Base-by-base conservation (phyloP, 495 filamentous ascomycete genomes). In the Xeromyces bisporus region DNA sequence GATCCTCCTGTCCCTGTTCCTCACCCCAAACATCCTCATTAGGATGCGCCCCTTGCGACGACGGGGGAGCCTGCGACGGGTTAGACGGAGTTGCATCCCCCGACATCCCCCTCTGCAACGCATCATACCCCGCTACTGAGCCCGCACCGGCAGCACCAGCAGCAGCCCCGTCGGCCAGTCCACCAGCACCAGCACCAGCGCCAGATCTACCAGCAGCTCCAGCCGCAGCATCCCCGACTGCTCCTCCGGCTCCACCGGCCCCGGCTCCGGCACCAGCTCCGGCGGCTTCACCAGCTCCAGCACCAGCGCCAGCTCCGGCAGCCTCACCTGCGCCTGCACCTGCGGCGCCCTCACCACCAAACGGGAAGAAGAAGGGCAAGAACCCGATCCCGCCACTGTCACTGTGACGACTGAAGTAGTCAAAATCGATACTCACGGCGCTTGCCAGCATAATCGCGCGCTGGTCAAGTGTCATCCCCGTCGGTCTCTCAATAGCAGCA, bases 401-500 rank as follows among this genome's bases (percentile, higher is more conserved):
- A 27, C 64, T 70, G 33, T 74, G 63, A 2, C 73, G 60, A 37
- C 71, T 76, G 50, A 80, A 80, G 43, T 79, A 80, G 45, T 80
- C 75, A 35, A 78, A 80, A 46, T 80, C 75, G 30, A 80, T 56
- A 28, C 65, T 75, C 11, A 79, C 73, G 11, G 75, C 75, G 1
- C 73, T 76, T 11, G 75, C 75, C 18, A 80, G 57, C 74, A 79
- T 78, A 15, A 79, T 65, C 1, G 75, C 75, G 23, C 75, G 64
- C 51, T 79, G 73, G 40, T 79, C 75, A 5, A 80, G 60, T 12
- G 72, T 75, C 73, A 80, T 75, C 1, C 65, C 72, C 2, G 57
- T 41, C 1, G 36, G 34, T 0, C 44, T 27, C 6, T 39, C 34
- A 3, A 20, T 29, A 11, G 55, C 37, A 7, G 26, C 28, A 15